These are phyloP conservation scores for Eutrema japonicum DNA, from an alignment of 345 rosid genomes.

Conservation along the genomic window DNA sequence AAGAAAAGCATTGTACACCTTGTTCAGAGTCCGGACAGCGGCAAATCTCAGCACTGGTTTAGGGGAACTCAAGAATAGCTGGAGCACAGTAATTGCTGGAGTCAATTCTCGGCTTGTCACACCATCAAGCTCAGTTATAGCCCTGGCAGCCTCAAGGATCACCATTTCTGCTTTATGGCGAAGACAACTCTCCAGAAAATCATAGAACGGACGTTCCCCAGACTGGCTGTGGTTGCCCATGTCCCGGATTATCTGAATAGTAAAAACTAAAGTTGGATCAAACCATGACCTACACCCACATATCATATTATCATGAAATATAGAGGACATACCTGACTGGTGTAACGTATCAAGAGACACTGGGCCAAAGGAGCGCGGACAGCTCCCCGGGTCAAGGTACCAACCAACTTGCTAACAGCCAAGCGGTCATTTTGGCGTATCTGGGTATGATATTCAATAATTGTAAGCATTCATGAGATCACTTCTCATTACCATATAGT, in stretches of 20 bases:
- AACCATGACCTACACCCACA: not conserved
- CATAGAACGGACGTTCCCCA: constrained; percentile 94
- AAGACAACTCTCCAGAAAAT: constrained; percentile 92
- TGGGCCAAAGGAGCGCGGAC: constrained; percentile 97
- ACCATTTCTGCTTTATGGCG: constrained; percentile 99
- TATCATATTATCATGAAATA: constrained; percentile 17
- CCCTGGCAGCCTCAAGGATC: constrained; percentile 98
- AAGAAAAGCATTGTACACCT: constrained; percentile 49
- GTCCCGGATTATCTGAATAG: constrained; percentile 86
- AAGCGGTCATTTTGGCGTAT: constrained; percentile 91
- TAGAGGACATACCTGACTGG: constrained; percentile 70
- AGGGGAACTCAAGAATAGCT: constrained; percentile 94
- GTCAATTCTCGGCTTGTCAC: constrained; percentile 92
- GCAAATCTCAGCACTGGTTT: constrained; percentile 98
- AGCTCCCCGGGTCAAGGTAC: constrained; percentile 83
- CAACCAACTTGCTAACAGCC: constrained; percentile 92
- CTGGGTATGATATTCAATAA: constrained; percentile 50
- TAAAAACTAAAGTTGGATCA: constrained; percentile 25
- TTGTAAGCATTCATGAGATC: constrained; percentile 22
- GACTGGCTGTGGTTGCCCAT: constrained; percentile 69
- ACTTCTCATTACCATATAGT: constrained; percentile 11
- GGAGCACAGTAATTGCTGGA: constrained; percentile 97
- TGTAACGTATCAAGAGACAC: constrained; percentile 90
- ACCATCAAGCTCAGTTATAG: constrained; percentile 94
- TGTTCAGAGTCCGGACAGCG: constrained; percentile 96